Percentiles rank a stretch among this genome's conserved stretches.
Conservation (phyloP, 306 rosid genomes). For the Mimosa pudica region DNA sequence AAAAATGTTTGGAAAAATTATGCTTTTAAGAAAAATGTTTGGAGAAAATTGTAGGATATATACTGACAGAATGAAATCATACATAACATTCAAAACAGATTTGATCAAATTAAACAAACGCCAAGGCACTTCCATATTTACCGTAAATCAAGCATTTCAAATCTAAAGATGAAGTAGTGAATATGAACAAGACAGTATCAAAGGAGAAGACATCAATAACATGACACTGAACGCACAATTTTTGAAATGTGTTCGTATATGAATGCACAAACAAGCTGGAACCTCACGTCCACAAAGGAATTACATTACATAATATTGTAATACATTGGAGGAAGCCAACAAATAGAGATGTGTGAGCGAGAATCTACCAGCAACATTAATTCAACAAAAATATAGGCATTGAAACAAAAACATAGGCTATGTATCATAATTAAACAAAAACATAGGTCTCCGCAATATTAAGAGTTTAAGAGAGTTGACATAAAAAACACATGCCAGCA, state of each 20-base stretch:
- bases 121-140: background rate
- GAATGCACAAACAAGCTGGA: background rate
- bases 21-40: constrained; percentile 11
- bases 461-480: background rate
- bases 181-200: background rate
- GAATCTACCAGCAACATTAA: background rate
- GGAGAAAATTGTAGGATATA: background rate
- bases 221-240: background rate
- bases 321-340: background rate
- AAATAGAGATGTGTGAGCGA: background rate
- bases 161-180: background rate
- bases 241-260: background rate
- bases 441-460: too few relatives aligned
- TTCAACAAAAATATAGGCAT: background rate
- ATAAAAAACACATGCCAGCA: constrained; percentile 20
- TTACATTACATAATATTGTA: background rate
- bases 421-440: too few relatives aligned
- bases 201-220: background rate
- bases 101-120: background rate
- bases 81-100: background rate
- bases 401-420: too few relatives aligned
- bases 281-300: background rate
- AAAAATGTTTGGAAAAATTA: constrained; percentile 29
- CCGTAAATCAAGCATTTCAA: background rate
- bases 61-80: background rate